Evolutionary conservation across 495 filamentous ascomycete genomes (phyloP).

Genomic region (Neurospora sublineolata): DNA sequence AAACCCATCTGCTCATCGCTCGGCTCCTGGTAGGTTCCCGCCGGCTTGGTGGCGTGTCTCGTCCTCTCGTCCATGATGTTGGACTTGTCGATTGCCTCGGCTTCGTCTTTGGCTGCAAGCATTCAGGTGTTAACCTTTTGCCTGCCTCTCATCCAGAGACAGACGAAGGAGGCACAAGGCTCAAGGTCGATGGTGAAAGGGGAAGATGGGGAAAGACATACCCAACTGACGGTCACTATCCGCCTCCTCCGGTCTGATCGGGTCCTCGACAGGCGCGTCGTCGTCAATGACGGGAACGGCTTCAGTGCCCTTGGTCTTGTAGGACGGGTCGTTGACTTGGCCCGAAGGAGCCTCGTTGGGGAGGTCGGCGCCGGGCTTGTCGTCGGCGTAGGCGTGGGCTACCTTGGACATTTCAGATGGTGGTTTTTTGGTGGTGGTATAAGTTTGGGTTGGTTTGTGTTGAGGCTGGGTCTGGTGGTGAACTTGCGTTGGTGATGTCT

Average conservation of each 20-base stretch:
- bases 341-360: conserved; percentile 10
- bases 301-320: conserved; percentile 25
- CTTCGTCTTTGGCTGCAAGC: conserved; percentile 43
- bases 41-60: conserved; percentile 32
- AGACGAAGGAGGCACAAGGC: too few relatives aligned
- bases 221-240: conserved; percentile 42
- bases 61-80: conserved; percentile 42
- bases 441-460: neutral
- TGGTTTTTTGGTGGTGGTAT: neutral
- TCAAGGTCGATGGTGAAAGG: too few relatives aligned
- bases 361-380: conserved; percentile 14
- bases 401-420: conserved; percentile 16
- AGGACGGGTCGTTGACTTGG: conserved; percentile 21
- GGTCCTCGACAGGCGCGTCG: conserved; percentile 36
- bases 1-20: conserved; percentile 35
- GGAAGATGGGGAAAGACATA: too few relatives aligned
- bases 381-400: conserved; percentile 8
- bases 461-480: neutral
- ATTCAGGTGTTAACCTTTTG: too few relatives aligned
- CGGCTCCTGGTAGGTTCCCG: conserved; percentile 39
- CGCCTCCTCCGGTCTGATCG: conserved; percentile 28
- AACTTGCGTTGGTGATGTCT: neutral
- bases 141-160: too few relatives aligned
- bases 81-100: conserved; percentile 38
- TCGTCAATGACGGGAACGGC: conserved; percentile 43